A percentile compares a stretch with the other conserved stretches of the same genome.
phyloP scores from a whole-genome alignment of 164 flowering plant genomes.

The Liriodendron chinense region DNA sequence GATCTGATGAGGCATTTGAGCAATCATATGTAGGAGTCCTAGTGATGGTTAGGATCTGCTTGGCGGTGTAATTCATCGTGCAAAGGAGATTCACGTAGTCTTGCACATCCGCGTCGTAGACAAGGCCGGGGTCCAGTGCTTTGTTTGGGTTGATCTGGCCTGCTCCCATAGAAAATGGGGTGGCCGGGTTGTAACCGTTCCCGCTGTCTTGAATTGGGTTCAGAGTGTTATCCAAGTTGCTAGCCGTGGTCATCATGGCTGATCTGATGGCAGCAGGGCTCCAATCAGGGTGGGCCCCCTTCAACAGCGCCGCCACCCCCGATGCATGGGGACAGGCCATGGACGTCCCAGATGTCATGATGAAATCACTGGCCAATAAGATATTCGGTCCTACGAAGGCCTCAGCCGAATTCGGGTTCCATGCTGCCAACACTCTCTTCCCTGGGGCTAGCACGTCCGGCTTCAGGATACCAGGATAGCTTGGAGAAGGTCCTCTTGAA shows the following conservation, averaged over 20 bases:
- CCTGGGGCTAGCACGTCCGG: neutral
- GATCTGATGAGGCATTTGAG: constrained; percentile 30
- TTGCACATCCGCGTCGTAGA: constrained; percentile 33
- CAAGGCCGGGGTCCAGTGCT: constrained; percentile 39
- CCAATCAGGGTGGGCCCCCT: constrained; percentile 43
- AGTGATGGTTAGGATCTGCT: constrained; percentile 39
- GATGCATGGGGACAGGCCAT: constrained; percentile 43
- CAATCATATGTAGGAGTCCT: constrained; percentile 21
- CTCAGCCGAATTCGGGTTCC: constrained; percentile 17
- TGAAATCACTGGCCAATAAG: constrained; percentile 30
- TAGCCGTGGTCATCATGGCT: constrained; percentile 37
- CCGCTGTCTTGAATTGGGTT: constrained; percentile 22
- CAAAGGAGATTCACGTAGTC: constrained; percentile 50
- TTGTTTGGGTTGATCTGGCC: neutral
- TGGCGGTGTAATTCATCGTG: constrained; percentile 33
- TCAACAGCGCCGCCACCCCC: constrained; percentile 37
- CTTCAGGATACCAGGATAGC: neutral
- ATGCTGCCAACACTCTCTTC: constrained; percentile 38
- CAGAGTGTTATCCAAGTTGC: constrained; percentile 20
- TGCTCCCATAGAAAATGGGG: neutral
- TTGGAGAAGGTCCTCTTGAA: constrained; percentile 33
- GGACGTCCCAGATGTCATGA: constrained; percentile 35
- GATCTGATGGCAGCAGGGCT: constrained; percentile 45
- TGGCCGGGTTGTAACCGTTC: neutral
- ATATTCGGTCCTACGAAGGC: constrained; percentile 15